Base-by-base conservation (phyloP, 2,329 filamentous ascomycete species). In the Dactylellina sp. region DNA sequence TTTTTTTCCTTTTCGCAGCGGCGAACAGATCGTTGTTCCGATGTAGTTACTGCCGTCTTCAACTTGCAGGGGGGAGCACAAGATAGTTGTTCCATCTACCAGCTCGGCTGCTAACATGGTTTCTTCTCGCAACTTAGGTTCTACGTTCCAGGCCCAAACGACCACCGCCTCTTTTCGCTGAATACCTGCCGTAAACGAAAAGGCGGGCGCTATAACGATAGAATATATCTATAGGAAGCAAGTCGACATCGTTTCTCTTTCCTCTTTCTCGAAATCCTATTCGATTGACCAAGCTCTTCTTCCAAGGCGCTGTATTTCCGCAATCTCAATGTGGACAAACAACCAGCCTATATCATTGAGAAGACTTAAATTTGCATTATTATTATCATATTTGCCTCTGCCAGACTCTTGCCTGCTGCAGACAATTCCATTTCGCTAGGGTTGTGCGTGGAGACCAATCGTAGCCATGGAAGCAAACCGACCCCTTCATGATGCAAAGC, bases 301-400 rank as follows among this genome's bases (percentile, higher is more conserved):
- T 42, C 22, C 16, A 25, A 37, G 28, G 35, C 28, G 16, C 32
- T 28, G 32, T 60, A 35, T 56, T 52, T 44, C 49, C 52, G 44
- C 57, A 35, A 56, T 12, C 32, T 52, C 59, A 56, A 71, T 71
- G 66, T 50, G 47, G 66, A 59, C 32, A 55, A 35, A 47, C 50
- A 18, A 12, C 7, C 25, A 28, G 18, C 4, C 14, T 35, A 22
- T 47, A 59, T 53, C 46, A 24, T 14, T 50, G 7, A 37, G 40
- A 57, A 46, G 18, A 14, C 35, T 24, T 28, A 46, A 37, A 32
- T 46, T n/a, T 42, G 62, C 18, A 18, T 47, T 9, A 32, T 24
- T 50, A 25, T 37, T 40, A 40, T 40, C 28, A 57, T 44, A 9
- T 25, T 35, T 44, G 49, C 24, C 22, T 59, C 16, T 39, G 37